phyloP scores from a whole-genome alignment of 1,284 basidiomycete genomes.

The Exobasidium cylindrosporum region DNA sequence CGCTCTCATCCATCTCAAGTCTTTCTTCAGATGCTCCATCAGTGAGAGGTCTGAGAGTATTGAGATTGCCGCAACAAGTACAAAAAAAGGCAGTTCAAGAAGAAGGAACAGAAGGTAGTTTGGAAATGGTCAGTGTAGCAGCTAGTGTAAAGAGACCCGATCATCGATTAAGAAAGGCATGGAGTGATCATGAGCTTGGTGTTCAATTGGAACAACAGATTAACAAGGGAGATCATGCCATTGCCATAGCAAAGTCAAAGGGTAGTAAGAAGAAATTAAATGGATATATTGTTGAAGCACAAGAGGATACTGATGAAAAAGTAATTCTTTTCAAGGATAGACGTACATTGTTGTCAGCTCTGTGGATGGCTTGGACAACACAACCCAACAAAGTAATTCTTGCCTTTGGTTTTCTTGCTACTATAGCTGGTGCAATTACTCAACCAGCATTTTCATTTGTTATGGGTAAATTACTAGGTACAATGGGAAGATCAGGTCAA shows the following conservation, averaged over 20 bases:
- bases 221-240: neutral
- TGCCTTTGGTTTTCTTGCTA: slow-evolving; percentile 63
- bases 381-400: slow-evolving; percentile 73
- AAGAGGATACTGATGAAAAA: neutral
- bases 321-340: neutral
- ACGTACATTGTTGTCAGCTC: slow-evolving; percentile 49
- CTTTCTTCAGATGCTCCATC: neutral
- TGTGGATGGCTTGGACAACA: slow-evolving; percentile 68
- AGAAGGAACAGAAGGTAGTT: neutral
- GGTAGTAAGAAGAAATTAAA: neutral
- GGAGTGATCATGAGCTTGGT: slow-evolving; percentile 4
- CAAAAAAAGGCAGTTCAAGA: neutral
- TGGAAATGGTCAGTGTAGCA: neutral
- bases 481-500: slow-evolving; percentile 66
- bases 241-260: neutral
- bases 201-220: neutral
- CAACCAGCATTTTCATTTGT: slow-evolving; percentile 89
- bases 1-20: neutral
- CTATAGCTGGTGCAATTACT: slow-evolving; percentile 70
- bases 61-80: neutral
- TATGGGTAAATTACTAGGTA: slow-evolving; percentile 74
- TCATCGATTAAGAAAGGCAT: neutral
- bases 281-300: neutral
- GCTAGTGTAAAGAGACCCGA: slow-evolving; percentile 1
- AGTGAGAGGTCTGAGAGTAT: neutral